Base-by-base conservation (phyloP, 345 rosid species). In the Eucalyptus regnans region DNA sequence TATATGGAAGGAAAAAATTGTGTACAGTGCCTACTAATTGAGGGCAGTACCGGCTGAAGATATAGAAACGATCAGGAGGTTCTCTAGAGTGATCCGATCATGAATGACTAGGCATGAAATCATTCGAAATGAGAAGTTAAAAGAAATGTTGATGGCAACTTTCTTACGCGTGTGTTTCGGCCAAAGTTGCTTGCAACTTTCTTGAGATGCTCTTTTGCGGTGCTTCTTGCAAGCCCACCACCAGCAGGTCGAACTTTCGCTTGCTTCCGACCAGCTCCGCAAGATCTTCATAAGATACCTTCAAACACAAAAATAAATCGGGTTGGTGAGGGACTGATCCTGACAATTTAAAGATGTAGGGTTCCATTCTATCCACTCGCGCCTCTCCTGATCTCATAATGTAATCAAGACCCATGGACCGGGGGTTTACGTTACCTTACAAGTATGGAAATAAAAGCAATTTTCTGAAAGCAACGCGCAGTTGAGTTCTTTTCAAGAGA, bases 191-290 rank as follows among this genome's bases (percentile, higher is more conserved):
- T 84, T 94, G 90, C 87, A 93, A 80, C 89, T 93, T 88, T 56
- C 56, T 20, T 3, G 92, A 88, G 76, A 92, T 88, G 64, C 91
- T 88, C 33, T 64, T 86, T 50, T 93, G 90, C 56, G 96, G 94
- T 17, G 88, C 96, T 88, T 94, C 95, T 87, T 94, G 96, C 89
- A 94, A 87, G 37, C 95, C 96, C 33, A 93, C 89, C 1, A 93
- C 94, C 14, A 94, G 92, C 11, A 93, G 90, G 89, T 94, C 94
- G 86, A 88, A 93, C 62, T 92, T 62, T 10, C 93, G 88, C 90
- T 79, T 91, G 85, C 91, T 93, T 18, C 93, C 94, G 27, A 94
- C 87, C 71, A 94, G 89, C 91, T 92, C 94, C 3, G 87, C 92
- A 66, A 93, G 91, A 90, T 93, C 96, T 87, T 91, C 88, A 79